Base-by-base conservation (phyloP, 176 grass and related monocot species). In the Lolium rigidum region DNA sequence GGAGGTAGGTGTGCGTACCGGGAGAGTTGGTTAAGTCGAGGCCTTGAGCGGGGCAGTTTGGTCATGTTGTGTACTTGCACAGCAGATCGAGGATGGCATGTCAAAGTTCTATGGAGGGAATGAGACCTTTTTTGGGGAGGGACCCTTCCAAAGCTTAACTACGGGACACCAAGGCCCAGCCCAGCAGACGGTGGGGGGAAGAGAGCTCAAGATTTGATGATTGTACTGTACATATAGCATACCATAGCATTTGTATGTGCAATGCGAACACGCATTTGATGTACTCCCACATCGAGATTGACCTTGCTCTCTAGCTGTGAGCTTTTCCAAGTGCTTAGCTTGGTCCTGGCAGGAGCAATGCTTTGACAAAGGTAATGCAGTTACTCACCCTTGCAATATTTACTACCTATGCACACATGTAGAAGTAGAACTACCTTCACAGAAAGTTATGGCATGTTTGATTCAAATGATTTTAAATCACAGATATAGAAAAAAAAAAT, bases 101-200 rank as follows among this genome's bases (percentile, higher is more conserved):
- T 63, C 75, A 71, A 86, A 80, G 70, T 20, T 89, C 68, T 22
- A 56, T 61, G 70, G 68, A 86, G 85, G 58, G 89, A 87, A 76
- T 87, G 80, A 37, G 81, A 43, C 81, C 25, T 81, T 74, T 85
- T 81, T 68, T n/a, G 56, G 66, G 41, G 31, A 39, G 35, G 79
- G 80, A 69, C 80, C 89, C 85, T 68, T 76, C 38, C 25, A 59
- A 84, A 80, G 49, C 80, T 60, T 11, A 47, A 82, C 59, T 37
- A 63, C 18, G 76, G 35, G 11, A 70, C 60, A 31, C 56, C 21
- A 44, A 51, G 18, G 51, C 16, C 44, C 70, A 49, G 20, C 43
- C 7, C 2, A 69, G 41, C 28, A 66, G 43, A 74, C 31, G 6
- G 16, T 16, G 55, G 8, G 4, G 82, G 37, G 1, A 66, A 14